Evolutionary conservation across 78 protist genomes (phyloP), one percentile per base, ranked within the genome.

Genomic region (Abeoforma whisleri): DNA sequence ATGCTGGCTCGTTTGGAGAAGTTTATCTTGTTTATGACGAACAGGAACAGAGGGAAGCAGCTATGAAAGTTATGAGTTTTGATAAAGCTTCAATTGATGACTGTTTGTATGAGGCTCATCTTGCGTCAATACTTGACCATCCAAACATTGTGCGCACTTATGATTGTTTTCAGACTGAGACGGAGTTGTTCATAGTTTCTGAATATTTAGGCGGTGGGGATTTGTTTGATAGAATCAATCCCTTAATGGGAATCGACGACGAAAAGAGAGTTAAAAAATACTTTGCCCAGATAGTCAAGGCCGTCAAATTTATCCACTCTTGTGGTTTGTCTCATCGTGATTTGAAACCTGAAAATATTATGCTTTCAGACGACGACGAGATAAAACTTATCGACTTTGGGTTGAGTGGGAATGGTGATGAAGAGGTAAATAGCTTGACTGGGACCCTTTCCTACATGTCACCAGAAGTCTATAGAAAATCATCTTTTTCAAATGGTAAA

Each of bases 321-420:
- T 19, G 12, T 2, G 76, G 12, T 39, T 40, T 76, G 1, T 25
- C 31, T 31, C 81, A 76, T 35, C 30, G 91, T n/a, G 94, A 91
- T 40, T 71, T 91, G 34, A 91, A 93, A 37, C 91, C 95, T 36
- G 95, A 91, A 70, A 93, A 93, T 68, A 39, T 93, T 1, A 57
- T 95, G 38, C 69, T 95, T 33, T 94, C 93, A 69, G 69, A 37
- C 31, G 75, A 92, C 57, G 69, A 86, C 28, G 91, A 91, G 86
- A 76, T 93, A 25, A 93, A 91, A 69, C 84, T 93, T 5, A 86
- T 93, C 5, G 95, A 93, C 85, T 93, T 93, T 74, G 95, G 95
- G 1, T 57, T 93, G 5, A 30, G 40, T 81, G 85, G 85, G 0
- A 40, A 40, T 34, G 85, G 30, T 19, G 62, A 48, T 12, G 62